Conservation (phyloP, 83 land plant genomes). For the Picea abies region DNA sequence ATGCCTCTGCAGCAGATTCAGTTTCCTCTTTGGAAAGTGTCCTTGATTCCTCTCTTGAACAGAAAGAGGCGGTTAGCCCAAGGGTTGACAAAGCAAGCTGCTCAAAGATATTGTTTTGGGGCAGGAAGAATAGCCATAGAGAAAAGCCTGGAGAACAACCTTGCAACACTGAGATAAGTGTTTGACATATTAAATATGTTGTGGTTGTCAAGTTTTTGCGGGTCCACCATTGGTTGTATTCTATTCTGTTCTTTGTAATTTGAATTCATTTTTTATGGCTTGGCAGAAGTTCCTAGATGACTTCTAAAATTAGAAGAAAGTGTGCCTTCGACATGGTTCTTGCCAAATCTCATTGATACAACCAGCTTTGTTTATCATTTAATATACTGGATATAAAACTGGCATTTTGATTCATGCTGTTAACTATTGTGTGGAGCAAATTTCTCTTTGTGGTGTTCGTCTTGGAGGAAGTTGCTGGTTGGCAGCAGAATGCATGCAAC, state of each 20-base stretch:
- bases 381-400: neutral
- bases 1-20: constrained; percentile 11
- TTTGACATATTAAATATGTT: constrained; percentile 25
- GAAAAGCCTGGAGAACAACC: constrained; percentile 76
- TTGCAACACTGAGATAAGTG: constrained; percentile 73
- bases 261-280: neutral
- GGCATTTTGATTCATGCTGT: neutral
- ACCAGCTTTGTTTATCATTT: neutral
- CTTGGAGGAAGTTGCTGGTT: neutral
- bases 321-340: neutral
- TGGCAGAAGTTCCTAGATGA: neutral
- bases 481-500: neutral
- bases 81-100: constrained; percentile 52
- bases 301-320: neutral
- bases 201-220: neutral
- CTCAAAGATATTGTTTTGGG: constrained; percentile 59
- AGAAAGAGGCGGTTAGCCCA: constrained; percentile 44
- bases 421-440: neutral
- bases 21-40: constrained; percentile 12
- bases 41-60: constrained; percentile 24
- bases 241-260: constrained; percentile 6
- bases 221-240: constrained; percentile 4
- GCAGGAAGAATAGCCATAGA: constrained; percentile 67
- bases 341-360: neutral
- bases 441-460: neutral